These are phyloP conservation scores for Scedosporium aurantiacum DNA, from an alignment of 2,329 filamentous ascomycete species.

Conservation along the genomic window DNA sequence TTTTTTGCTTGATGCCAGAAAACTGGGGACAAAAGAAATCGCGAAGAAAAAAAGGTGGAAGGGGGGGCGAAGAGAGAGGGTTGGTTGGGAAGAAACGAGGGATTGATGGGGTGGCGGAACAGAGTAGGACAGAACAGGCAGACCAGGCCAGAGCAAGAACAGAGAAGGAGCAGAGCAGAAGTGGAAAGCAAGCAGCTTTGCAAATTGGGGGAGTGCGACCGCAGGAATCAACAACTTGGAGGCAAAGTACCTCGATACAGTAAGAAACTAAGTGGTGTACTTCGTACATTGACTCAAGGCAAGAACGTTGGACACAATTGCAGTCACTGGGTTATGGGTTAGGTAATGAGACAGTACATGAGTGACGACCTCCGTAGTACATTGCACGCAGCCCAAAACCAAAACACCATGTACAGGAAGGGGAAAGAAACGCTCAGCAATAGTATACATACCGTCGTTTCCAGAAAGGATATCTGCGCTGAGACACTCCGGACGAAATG, in stretches of 20 bases:
- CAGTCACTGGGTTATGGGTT: not conserved
- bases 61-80: not conserved
- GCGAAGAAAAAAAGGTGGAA: slow-evolving; percentile 1
- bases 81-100: not conserved
- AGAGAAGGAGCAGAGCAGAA: too few species aligned
- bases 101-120: not conserved
- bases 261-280: not conserved
- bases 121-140: not conserved
- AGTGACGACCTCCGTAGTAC: not conserved
- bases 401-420: not conserved
- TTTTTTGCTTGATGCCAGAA: not conserved
- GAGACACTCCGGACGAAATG: not conserved
- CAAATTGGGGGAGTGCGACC: too few species aligned
- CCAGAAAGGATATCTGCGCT: not conserved
- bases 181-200: too few species aligned
- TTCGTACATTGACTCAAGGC: not conserved
- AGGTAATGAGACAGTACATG: not conserved
- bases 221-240: too few species aligned
- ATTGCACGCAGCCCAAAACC: not conserved
- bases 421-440: not conserved
- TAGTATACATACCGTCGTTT: not conserved
- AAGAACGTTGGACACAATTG: not conserved
- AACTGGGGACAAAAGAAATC: slow-evolving; percentile 5
- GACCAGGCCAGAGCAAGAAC: not conserved
- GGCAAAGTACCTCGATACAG: too few species aligned